Conservation (phyloP, 192 early-diverging fungal species). For the Umbelopsis sp. region DNA sequence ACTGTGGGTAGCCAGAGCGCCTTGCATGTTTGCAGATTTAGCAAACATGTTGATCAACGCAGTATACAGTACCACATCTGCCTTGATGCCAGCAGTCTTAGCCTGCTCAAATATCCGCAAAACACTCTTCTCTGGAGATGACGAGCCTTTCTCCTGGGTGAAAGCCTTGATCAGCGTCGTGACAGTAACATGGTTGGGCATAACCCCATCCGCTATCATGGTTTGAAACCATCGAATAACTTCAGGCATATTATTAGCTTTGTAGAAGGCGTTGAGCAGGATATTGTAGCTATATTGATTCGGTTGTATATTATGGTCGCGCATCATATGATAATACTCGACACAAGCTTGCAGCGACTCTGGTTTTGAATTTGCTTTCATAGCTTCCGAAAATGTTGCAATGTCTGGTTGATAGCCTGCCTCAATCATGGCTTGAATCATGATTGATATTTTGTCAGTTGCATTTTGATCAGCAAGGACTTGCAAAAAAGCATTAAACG, state of each 20-base stretch:
- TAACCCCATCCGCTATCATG: constrained; percentile 24
- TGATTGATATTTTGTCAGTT: constrained; percentile 18
- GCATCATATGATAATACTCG: constrained; percentile 32
- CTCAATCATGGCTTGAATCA: constrained; percentile 34
- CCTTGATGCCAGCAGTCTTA: constrained; percentile 30
- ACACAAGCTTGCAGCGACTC: constrained; percentile 9
- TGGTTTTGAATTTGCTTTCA: constrained; percentile 2
- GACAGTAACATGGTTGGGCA: constrained; percentile 32
- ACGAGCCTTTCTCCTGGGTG: background rate
- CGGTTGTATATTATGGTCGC: constrained; percentile 18
- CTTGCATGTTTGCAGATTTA: constrained; percentile 11
- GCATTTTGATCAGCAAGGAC: constrained; percentile 30
- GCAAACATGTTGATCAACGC: constrained; percentile 35
- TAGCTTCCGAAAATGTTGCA: constrained; percentile 38
- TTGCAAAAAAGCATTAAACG: constrained; percentile 37
- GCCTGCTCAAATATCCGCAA: constrained; percentile 28
- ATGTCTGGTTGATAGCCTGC: constrained; percentile 27
- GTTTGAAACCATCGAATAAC: constrained; percentile 39
- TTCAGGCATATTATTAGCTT: constrained; percentile 16
- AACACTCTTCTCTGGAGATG: background rate
- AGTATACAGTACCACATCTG: constrained; percentile 40
- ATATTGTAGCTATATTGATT: constrained; percentile 39
- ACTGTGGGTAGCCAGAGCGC: constrained; percentile 26
- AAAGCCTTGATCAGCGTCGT: constrained; percentile 29
- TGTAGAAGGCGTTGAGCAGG: constrained; percentile 29